Conservation (phyloP, 2,329 filamentous ascomycete species). For the Ophiostoma ulmi region DNA sequence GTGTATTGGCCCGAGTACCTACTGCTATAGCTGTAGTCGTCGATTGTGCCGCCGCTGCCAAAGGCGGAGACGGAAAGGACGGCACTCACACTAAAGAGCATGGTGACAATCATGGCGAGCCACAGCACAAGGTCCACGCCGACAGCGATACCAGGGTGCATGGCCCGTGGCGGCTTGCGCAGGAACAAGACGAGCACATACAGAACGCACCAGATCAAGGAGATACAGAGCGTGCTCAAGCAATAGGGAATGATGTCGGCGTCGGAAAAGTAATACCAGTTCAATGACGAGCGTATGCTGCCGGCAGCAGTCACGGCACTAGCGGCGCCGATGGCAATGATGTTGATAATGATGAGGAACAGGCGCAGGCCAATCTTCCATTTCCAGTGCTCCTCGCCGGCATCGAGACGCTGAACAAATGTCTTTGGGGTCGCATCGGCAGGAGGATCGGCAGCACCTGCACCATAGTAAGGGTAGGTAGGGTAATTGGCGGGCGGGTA, state of each 20-base stretch:
- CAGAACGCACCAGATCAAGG: conserved; percentile 19
- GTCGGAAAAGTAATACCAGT: background rate
- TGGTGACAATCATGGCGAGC: conserved; percentile 20
- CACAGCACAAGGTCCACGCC: conserved; percentile 26
- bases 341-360: conserved; percentile 16
- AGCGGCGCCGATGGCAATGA: conserved; percentile 21
- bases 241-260: conserved; percentile 5
- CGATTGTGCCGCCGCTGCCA: background rate
- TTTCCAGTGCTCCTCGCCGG: conserved; percentile 20
- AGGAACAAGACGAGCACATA: conserved; percentile 19
- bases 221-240: conserved; percentile 13
- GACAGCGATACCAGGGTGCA: conserved; percentile 26
- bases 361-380: conserved; percentile 22
- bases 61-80: background rate
- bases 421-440: conserved; percentile 15
- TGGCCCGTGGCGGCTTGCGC: conserved; percentile 18
- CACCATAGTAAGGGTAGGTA: background rate
- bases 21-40: background rate
- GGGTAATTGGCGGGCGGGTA: background rate
- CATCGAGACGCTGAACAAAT: conserved; percentile 19
- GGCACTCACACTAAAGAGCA: background rate
- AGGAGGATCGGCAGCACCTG: background rate
- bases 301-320: background rate
- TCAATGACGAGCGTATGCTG: background rate
- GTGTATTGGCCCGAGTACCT: conserved; percentile 18